Evolutionary conservation across 2,329 filamentous ascomycete genomes (phyloP), one percentile per base, ranked within the genome.

Genomic region (Seiridium cupressi): DNA sequence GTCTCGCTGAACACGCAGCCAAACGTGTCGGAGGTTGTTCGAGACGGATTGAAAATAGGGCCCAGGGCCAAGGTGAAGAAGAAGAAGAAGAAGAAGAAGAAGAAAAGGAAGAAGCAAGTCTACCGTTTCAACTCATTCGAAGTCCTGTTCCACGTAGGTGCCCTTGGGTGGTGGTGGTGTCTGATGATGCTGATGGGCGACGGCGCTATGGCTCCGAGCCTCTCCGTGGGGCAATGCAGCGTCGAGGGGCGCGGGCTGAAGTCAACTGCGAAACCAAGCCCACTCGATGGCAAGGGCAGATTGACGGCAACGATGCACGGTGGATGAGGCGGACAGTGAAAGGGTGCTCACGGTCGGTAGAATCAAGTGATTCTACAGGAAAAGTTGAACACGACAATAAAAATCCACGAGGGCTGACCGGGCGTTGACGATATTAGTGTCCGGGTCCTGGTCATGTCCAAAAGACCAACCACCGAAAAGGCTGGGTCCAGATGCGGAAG

Each of bases 381-480:
- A 42, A 13, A 18, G 46, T 10, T 8, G 46, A n/a, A 7, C 46
- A 31, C n/a, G 46, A 36, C 3, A 11, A 31, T 34, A 35, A 51
- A 11, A 32, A 32, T 31, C 32, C 31, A 10, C 8, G n/a, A 8
- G 6, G 18, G n/a, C 11, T 31, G 49, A 31, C 9, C 8, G 46
- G 11, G 46, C 8, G 9, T 9, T 51, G 49, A 51, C 49, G 38
- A 13, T 42, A 51, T 51, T 36, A 51, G 49, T 35, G 26, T 51
- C 49, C 34, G 35, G 26, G 32, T 11, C 49, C 49, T 36, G 49
- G 18, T 53, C 49, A 53, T 53, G 49, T 53, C 49, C 32, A 32
- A 67, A 64, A 65, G 68, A 64, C 68, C 68, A 70, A 70, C 68
- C 68, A 71, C 65, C 64, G 63, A 62, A 62, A 57, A 64, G 65